phyloP scores from a whole-genome alignment of 2,329 filamentous ascomycete genomes.

The Colletotrichum agaves region DNA sequence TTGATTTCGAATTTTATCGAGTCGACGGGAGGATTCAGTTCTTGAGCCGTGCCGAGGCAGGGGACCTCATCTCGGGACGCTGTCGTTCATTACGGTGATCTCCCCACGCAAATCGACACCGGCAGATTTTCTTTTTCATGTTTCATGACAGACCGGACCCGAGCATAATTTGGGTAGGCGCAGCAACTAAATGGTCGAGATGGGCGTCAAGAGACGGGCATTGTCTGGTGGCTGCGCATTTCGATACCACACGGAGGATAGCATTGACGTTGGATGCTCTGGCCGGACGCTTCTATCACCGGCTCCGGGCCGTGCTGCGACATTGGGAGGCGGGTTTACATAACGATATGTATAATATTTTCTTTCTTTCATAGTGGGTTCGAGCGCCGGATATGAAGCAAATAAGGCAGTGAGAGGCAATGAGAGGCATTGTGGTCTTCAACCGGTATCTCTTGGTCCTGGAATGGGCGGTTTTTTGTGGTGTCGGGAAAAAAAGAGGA shows the following conservation, averaged over 20 bases:
- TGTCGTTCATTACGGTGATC: not conserved
- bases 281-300: slow-evolving; percentile 29
- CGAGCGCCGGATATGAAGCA: slow-evolving; percentile 12
- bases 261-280: slow-evolving; percentile 34
- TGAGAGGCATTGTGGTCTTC: slow-evolving; percentile 29
- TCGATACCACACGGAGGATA: slow-evolving; percentile 38
- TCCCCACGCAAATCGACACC: not conserved
- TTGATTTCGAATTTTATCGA: slow-evolving; percentile 3
- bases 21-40: slow-evolving; percentile 24
- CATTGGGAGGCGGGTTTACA: slow-evolving; percentile 26
- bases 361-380: slow-evolving; percentile 1
- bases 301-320: slow-evolving; percentile 34
- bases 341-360: slow-evolving; percentile 36
- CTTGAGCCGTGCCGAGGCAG: not conserved
- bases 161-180: slow-evolving; percentile 60
- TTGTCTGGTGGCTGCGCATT: slow-evolving; percentile 35
- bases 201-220: slow-evolving; percentile 46
- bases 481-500: not conserved
- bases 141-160: slow-evolving; percentile 31
- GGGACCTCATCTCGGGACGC: not conserved
- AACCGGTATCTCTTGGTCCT: slow-evolving; percentile 1
- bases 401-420: slow-evolving; percentile 28
- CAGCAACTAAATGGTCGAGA: slow-evolving; percentile 62
- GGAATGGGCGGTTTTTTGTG: not conserved
- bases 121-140: slow-evolving; percentile 21